These are phyloP conservation scores for Alternaria rosae DNA, from an alignment of 2,329 filamentous ascomycete species.

Conservation along the genomic window DNA sequence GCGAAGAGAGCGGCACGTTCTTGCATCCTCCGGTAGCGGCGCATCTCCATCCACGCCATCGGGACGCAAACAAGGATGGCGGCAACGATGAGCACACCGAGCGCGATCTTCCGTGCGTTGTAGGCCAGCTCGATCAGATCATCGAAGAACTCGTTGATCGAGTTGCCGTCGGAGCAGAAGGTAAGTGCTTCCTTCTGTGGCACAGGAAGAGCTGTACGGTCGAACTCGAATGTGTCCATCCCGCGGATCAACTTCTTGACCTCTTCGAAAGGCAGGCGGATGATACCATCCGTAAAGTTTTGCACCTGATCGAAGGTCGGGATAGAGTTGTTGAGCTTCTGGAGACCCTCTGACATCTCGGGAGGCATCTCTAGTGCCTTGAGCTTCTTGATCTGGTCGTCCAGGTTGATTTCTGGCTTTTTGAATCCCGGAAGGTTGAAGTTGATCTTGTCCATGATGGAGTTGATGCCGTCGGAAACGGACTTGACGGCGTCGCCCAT, in stretches of 20 bases:
- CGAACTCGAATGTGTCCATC: constrained; percentile 77
- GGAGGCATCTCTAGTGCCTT: constrained; percentile 73
- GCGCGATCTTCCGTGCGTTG: constrained; percentile 75
- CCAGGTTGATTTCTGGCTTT: constrained; percentile 69
- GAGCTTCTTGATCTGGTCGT: constrained; percentile 69
- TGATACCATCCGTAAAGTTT: constrained; percentile 77
- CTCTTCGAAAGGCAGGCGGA: constrained; percentile 81
- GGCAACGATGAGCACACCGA: constrained; percentile 74
- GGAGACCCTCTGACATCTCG: constrained; percentile 72
- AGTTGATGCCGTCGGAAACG: constrained; percentile 48
- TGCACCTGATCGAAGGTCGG: constrained; percentile 85
- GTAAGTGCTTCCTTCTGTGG: constrained; percentile 81
- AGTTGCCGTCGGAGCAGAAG: constrained; percentile 88
- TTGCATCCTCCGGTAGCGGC: constrained; percentile 76
- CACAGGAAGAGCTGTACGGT: constrained; percentile 79
- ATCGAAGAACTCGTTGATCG: constrained; percentile 84
- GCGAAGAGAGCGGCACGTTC: constrained; percentile 72
- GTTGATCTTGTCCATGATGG: constrained; percentile 51
- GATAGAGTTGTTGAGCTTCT: constrained; percentile 77
- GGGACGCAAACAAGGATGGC: constrained; percentile 77
- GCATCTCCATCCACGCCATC: constrained; percentile 82
- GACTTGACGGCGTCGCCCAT: constrained; percentile 51
- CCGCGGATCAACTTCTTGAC: constrained; percentile 76
- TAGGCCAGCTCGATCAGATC: constrained; percentile 71
- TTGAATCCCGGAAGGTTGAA: constrained; percentile 53